Evolutionary conservation across 345 rosid species (phyloP).

Genomic region (Gossypium australe): DNA sequence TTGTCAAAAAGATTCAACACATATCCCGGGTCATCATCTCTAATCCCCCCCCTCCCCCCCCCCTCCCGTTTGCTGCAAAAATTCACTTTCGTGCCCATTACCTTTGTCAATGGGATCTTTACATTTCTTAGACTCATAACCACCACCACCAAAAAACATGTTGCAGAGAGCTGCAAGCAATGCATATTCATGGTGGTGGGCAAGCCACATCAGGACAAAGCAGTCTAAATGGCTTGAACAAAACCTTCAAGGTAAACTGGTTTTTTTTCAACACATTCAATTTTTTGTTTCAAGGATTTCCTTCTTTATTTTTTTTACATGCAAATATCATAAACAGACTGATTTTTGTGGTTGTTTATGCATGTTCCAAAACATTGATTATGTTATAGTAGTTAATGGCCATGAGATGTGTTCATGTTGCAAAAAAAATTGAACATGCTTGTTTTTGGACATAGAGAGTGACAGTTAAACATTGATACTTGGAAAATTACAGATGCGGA

Average conservation of each 20-base stretch:
- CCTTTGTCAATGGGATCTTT: background rate
- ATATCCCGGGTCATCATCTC: constrained; percentile 21
- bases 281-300: background rate
- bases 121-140: background rate
- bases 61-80: constrained; percentile 1
- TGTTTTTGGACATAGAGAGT: background rate
- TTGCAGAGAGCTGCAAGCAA: constrained; percentile 76
- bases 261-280: too few species aligned
- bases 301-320: background rate
- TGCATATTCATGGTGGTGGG: constrained; percentile 98
- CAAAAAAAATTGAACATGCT: background rate
- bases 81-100: background rate
- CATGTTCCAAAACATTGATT: background rate
- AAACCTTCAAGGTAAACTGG: constrained; percentile 53
- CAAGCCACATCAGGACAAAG: constrained; percentile 78
- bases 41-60: background rate
- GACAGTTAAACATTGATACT: background rate
- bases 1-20: constrained; percentile 29
- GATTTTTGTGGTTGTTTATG: too few species aligned
- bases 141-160: constrained; percentile 21
- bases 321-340: too few species aligned
- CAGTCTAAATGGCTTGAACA: constrained; percentile 87
- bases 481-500: constrained; percentile 56
- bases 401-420: background rate
- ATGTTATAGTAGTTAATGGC: background rate